Percentiles rank a stretch among this genome's conserved stretches.
These are phyloP conservation scores for Tolypocladium inflatum DNA, from an alignment of 2,329 filamentous ascomycete genomes.

Conservation along the genomic window DNA sequence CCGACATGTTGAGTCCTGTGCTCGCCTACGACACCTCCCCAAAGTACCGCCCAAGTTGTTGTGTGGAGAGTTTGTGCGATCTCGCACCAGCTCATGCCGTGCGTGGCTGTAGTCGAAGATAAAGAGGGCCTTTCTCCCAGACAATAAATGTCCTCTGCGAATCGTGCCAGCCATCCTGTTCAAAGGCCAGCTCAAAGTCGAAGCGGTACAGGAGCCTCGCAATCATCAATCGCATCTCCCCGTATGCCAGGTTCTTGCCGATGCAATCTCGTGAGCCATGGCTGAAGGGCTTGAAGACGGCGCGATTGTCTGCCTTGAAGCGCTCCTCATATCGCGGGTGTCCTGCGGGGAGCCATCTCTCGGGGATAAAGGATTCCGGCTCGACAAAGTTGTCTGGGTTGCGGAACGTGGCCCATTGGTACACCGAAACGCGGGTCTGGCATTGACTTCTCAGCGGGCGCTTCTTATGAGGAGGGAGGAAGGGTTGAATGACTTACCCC, in stretches of 20 bases:
- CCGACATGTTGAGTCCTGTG: too few species aligned
- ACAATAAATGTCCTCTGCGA: not conserved
- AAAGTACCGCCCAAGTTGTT: not conserved
- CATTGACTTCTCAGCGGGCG: not conserved
- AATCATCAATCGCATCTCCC: conserved; percentile 37
- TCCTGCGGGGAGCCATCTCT: conserved; percentile 28
- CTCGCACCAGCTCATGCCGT: not conserved
- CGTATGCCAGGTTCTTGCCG: conserved; percentile 31
- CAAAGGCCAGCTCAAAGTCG: conserved; percentile 21
- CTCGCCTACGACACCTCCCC: not conserved
- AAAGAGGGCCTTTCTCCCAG: conserved; percentile 2
- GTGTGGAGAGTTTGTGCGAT: not conserved
- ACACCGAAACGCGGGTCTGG: conserved; percentile 31
- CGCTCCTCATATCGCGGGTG: conserved; percentile 21
- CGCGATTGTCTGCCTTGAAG: conserved; percentile 29
- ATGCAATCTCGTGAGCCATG: conserved; percentile 30
- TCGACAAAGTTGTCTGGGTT: conserved; percentile 33
- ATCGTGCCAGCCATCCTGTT: not conserved
- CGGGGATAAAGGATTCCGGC: conserved; percentile 34
- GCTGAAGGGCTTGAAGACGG: conserved; percentile 27
- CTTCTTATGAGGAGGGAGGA: not conserved
- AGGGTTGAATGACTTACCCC: conserved; percentile 15
- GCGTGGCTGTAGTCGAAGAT: not conserved
- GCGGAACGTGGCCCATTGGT: conserved; percentile 35
- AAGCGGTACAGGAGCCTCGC: conserved; percentile 35